Percentiles rank a stretch among this genome's conserved stretches.
Evolutionary conservation across 2,329 filamentous ascomycete species (phyloP).

Genomic region (Colletotrichum cordylinicola): DNA sequence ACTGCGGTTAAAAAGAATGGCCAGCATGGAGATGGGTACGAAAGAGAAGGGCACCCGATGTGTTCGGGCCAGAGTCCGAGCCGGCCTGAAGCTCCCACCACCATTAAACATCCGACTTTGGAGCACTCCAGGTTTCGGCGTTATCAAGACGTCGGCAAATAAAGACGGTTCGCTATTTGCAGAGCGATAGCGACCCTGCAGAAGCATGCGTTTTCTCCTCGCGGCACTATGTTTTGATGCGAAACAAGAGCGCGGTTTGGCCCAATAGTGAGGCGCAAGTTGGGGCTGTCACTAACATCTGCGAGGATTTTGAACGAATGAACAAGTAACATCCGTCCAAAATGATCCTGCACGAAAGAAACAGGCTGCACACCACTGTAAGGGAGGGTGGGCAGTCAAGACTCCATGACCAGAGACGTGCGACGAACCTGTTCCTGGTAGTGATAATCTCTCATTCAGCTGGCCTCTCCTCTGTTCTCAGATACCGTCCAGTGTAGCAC

Average conservation of each 20-base stretch:
- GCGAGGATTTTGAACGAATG: neutral
- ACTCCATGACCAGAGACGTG: neutral
- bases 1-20: neutral
- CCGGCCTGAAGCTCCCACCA: neutral
- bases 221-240: neutral
- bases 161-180: neutral
- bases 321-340: neutral
- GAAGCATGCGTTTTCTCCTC: neutral
- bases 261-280: neutral
- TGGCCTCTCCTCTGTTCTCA: neutral
- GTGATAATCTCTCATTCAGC: neutral
- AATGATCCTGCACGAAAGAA: neutral
- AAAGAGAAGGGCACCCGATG: neutral
- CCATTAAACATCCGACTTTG: neutral
- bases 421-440: neutral
- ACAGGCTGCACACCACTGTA: neutral
- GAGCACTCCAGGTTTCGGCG: neutral
- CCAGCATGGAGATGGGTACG: neutral
- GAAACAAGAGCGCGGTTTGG: neutral
- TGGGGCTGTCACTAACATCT: neutral
- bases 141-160: neutral
- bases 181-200: neutral
- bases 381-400: neutral
- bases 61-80: neutral
- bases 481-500: neutral